phyloP scores from a whole-genome alignment of 257 asterid species.

The Petrea volubilis region DNA sequence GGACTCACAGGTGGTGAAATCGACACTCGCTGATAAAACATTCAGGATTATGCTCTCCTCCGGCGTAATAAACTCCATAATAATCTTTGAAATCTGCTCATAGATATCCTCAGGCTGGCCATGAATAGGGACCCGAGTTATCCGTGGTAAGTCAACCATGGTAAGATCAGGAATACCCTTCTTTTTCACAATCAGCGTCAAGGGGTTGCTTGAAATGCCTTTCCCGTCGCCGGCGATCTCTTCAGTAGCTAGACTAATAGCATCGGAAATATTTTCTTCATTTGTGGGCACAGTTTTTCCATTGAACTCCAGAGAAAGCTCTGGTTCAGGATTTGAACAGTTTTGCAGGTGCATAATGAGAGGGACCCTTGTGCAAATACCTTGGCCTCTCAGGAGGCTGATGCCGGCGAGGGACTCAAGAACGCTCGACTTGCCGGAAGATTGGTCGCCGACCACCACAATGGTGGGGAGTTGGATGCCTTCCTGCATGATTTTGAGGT shows the following conservation, averaged over 20 bases:
- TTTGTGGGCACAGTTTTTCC: conserved; percentile 25
- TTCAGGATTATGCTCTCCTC: conserved; percentile 46
- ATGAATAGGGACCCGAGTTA: conserved; percentile 37
- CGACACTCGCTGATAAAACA: conserved; percentile 35
- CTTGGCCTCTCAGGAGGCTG: conserved; percentile 47
- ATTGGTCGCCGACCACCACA: conserved; percentile 35
- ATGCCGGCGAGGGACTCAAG: conserved; percentile 42
- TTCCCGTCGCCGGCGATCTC: conserved; percentile 40
- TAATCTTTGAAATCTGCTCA: conserved; percentile 35
- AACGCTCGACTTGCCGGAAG: conserved; percentile 35
- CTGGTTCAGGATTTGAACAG: not conserved
- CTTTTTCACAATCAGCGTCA: conserved; percentile 36
- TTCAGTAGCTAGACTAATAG: conserved; percentile 26
- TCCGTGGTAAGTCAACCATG: conserved; percentile 47
- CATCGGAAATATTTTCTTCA: conserved; percentile 19
- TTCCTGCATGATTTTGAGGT: conserved; percentile 31
- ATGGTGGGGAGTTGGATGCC: conserved; percentile 33
- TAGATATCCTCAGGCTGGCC: conserved; percentile 46
- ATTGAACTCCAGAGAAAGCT: conserved; percentile 23
- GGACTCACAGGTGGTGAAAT: conserved; percentile 41
- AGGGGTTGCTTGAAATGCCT: conserved; percentile 34
- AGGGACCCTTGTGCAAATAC: conserved; percentile 44
- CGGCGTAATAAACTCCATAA: conserved; percentile 39
- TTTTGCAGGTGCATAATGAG: conserved; percentile 40
- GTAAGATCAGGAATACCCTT: conserved; percentile 35